Conservation (phyloP, 352 stramenopile species). For the Globisporangium echinulatum region DNA sequence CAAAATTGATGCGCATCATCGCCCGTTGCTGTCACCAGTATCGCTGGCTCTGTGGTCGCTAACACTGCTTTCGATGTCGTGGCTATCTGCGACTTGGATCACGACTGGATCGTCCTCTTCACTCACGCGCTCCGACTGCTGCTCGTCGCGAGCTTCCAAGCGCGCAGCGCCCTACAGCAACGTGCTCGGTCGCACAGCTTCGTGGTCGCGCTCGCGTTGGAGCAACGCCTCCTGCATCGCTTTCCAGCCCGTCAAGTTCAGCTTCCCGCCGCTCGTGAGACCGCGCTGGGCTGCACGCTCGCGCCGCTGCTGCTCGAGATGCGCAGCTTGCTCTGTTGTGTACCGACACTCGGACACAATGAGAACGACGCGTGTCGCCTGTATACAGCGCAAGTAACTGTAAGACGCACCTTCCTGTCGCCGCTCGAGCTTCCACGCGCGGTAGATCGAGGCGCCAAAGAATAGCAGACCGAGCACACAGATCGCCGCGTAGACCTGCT, state of each 20-base stretch:
- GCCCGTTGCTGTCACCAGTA: not conserved
- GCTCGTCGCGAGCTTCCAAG: not conserved
- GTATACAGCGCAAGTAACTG: not conserved
- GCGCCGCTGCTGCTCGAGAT: slow-evolving; percentile 1
- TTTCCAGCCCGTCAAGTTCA: slow-evolving; percentile 41
- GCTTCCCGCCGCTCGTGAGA: slow-evolving; percentile 15
- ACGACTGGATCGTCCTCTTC: not conserved
- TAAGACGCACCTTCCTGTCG: slow-evolving; percentile 3
- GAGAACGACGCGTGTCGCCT: too few relatives aligned
- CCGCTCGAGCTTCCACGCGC: slow-evolving; percentile 6
- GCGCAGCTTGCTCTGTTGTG: not conserved
- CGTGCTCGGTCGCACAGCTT: not conserved
- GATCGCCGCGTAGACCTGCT: slow-evolving; percentile 7
- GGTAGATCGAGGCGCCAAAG: slow-evolving; percentile 5
- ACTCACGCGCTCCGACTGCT: not conserved
- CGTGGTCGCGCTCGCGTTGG: slow-evolving; percentile 10
- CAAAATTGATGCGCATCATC: slow-evolving; percentile 5
- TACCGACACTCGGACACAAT: not conserved
- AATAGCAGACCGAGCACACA: slow-evolving; percentile 2
- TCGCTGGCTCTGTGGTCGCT: not conserved
- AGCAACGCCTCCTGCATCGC: slow-evolving; percentile 41
- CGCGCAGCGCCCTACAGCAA: not conserved
- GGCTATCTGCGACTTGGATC: not conserved
- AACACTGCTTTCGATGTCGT: not conserved
- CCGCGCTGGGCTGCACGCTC: slow-evolving; percentile 7